These are phyloP conservation scores for Macrophomina pseudophaseolina DNA, from an alignment of 2,329 filamentous ascomycete genomes.

Conservation along the genomic window DNA sequence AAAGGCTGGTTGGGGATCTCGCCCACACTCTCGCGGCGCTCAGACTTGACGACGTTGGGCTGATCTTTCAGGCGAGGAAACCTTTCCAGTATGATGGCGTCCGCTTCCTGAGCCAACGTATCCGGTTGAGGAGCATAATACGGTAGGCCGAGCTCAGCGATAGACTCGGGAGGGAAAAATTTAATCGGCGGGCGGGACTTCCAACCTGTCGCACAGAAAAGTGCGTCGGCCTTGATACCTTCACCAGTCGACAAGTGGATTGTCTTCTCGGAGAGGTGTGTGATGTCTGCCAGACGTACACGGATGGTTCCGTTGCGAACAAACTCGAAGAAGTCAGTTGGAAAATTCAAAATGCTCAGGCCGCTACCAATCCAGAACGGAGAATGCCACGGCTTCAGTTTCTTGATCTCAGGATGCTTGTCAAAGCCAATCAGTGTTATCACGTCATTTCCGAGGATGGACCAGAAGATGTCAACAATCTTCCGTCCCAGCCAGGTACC, in stretches of 20 bases:
- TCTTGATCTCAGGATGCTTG: slow-evolving; percentile 47
- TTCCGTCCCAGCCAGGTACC: slow-evolving; percentile 61
- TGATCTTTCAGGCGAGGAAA: slow-evolving; percentile 62
- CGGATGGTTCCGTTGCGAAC: slow-evolving; percentile 60
- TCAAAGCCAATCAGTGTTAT: slow-evolving; percentile 54
- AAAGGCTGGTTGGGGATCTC: slow-evolving; percentile 32
- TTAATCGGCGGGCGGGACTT: slow-evolving; percentile 55
- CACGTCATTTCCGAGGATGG: slow-evolving; percentile 53
- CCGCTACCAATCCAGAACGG: slow-evolving; percentile 61
- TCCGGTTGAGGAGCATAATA: slow-evolving; percentile 14
- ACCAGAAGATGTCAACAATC: slow-evolving; percentile 63
- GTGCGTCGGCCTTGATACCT: slow-evolving; percentile 52
- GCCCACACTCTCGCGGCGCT: neutral
- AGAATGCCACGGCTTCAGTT: slow-evolving; percentile 48
- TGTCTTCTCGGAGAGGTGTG: slow-evolving; percentile 50
- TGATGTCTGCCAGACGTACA: slow-evolving; percentile 62
- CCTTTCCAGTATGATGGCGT: slow-evolving; percentile 56
- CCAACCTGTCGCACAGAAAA: slow-evolving; percentile 64
- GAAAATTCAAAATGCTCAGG: slow-evolving; percentile 67
- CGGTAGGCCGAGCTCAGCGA: slow-evolving; percentile 37
- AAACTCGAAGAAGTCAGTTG: slow-evolving; percentile 61
- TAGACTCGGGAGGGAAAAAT: slow-evolving; percentile 45
- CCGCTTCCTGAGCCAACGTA: slow-evolving; percentile 41
- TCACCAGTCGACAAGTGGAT: slow-evolving; percentile 57
- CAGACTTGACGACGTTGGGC: slow-evolving; percentile 37